These are phyloP conservation scores for Colletotrichum somersetense DNA, from an alignment of 2,329 filamentous ascomycete genomes.

Conservation along the genomic window DNA sequence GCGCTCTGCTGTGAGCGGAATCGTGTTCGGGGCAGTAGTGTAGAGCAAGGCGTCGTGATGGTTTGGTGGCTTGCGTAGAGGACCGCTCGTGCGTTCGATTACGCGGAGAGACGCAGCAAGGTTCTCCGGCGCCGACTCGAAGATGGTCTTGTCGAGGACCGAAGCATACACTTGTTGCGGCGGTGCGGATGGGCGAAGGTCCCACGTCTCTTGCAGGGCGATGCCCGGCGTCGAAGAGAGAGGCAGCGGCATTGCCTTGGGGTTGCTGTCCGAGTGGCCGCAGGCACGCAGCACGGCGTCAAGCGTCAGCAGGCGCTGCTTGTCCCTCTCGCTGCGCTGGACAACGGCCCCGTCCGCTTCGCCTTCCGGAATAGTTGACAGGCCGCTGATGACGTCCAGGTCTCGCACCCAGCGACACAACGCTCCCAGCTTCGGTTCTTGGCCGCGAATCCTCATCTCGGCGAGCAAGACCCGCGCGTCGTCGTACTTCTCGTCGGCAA, in stretches of 20 bases:
- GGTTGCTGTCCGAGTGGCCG: conserved; percentile 68
- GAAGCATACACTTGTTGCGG: conserved; percentile 65
- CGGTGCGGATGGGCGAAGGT: conserved; percentile 61
- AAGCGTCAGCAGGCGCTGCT: conserved; percentile 70
- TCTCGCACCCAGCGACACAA: conserved; percentile 80
- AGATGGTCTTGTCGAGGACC: conserved; percentile 69
- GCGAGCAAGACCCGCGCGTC: conserved; percentile 76
- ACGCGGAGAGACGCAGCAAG: conserved; percentile 62
- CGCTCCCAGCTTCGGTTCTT: conserved; percentile 76
- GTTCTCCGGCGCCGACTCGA: conserved; percentile 54
- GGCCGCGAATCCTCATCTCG: conserved; percentile 76
- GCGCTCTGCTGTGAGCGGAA: conserved; percentile 60
- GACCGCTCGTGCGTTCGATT: conserved; percentile 72
- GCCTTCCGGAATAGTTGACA: conserved; percentile 67
- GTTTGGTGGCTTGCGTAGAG: conserved; percentile 75
- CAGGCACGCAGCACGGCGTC: conserved; percentile 75
- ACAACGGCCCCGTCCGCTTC: conserved; percentile 46
- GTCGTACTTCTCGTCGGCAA: conserved; percentile 73
- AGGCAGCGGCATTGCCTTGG: conserved; percentile 44
- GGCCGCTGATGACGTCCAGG: conserved; percentile 75
- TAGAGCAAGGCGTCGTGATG: conserved; percentile 75
- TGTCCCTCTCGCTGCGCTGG: conserved; percentile 59
- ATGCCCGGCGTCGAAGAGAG: conserved; percentile 57
- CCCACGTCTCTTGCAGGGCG: conserved; percentile 71
- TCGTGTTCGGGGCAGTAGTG: conserved; percentile 68